These are phyloP conservation scores for Chrysopogon serrulatus DNA, from an alignment of 176 grass and related monocot genomes.

Conservation along the genomic window DNA sequence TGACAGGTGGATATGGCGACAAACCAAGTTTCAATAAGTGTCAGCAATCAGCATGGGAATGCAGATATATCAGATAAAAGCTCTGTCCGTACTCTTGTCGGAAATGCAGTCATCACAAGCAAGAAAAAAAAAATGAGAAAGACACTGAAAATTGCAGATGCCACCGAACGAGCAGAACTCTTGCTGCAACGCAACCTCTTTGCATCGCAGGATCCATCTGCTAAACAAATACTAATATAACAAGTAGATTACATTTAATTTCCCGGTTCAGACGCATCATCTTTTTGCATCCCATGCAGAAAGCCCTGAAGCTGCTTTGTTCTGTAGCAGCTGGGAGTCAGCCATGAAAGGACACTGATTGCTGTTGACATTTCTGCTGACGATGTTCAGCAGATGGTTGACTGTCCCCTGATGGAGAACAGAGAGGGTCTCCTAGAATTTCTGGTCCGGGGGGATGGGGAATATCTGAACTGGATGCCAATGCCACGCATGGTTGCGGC, in stretches of 20 bases:
- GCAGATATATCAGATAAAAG: background rate
- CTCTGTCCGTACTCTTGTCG: background rate
- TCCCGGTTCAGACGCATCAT: constrained; percentile 24
- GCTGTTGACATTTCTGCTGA: constrained; percentile 28
- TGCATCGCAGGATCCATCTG: background rate
- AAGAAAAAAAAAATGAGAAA: background rate
- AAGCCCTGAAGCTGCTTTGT: constrained; percentile 12
- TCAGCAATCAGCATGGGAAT: background rate
- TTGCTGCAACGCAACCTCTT: background rate
- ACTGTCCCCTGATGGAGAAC: background rate
- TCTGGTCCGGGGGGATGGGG: too few relatives aligned
- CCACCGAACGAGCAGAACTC: background rate
- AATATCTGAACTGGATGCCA: too few relatives aligned
- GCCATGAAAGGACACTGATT: constrained; percentile 19
- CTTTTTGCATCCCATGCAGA: constrained; percentile 31
- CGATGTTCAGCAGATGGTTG: background rate
- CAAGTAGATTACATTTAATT: background rate
- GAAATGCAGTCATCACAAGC: background rate
- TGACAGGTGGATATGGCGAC: background rate
- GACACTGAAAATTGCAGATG: background rate
- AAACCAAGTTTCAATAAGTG: background rate
- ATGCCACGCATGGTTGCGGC: too few relatives aligned
- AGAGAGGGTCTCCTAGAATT: background rate
- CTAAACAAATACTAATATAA: too few relatives aligned
- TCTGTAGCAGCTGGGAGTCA: constrained; percentile 16